Conservation (phyloP, 495 filamentous ascomycete genomes). For the Amniculicola lignicola region DNA sequence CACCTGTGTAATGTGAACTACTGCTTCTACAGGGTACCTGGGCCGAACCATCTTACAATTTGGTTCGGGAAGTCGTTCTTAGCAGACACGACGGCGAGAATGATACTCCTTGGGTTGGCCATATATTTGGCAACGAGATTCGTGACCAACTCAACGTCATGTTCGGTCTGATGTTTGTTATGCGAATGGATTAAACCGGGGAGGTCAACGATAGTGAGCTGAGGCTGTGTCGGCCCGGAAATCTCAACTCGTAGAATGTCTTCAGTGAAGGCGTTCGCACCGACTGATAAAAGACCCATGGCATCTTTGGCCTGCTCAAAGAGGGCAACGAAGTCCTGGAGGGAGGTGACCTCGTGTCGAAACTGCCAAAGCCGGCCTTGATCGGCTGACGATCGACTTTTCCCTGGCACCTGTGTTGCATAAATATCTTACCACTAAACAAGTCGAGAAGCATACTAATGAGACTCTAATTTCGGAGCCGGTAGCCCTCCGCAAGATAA, state of each 20-base stretch:
- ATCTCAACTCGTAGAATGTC: constrained; percentile 6
- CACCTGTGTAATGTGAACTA: constrained; percentile 36
- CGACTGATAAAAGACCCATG: neutral
- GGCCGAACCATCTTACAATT: constrained; percentile 3
- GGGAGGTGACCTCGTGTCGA: neutral
- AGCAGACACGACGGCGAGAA: constrained; percentile 61
- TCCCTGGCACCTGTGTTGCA: constrained; percentile 6
- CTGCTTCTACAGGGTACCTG: constrained; percentile 1
- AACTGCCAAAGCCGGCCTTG: neutral
- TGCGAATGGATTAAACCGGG: constrained; percentile 13
- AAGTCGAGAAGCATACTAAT: too few relatives aligned
- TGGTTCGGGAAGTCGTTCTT: constrained; percentile 52
- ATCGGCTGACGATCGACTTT: neutral
- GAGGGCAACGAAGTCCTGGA: neutral
- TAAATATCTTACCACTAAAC: neutral
- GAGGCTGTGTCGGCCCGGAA: neutral
- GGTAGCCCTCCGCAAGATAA: neutral
- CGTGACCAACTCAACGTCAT: constrained; percentile 9
- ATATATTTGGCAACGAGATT: constrained; percentile 20
- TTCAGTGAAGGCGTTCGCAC: neutral
- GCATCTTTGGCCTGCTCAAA: constrained; percentile 4
- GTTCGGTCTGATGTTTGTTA: constrained; percentile 1
- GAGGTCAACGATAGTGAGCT: constrained; percentile 24
- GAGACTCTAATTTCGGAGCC: neutral
- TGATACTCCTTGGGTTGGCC: constrained; percentile 50